A percentile compares a stretch with the other conserved stretches of the same genome.
Conservation (phyloP, 2,329 filamentous ascomycete genomes). For the Epichloe brachyelytri region DNA sequence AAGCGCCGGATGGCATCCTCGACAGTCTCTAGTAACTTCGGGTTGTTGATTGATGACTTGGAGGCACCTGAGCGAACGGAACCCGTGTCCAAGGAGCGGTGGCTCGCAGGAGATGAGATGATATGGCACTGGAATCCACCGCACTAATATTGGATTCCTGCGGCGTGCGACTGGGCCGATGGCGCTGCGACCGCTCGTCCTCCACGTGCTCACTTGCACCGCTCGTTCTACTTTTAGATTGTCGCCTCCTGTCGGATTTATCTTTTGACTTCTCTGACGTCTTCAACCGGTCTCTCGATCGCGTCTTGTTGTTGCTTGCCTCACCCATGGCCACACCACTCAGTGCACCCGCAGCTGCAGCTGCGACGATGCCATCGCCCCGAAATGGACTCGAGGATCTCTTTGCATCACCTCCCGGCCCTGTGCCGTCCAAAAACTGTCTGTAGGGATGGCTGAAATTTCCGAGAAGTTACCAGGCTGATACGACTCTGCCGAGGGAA, state of each 20-base stretch:
- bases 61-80: constrained; percentile 38
- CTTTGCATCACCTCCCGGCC: constrained; percentile 27
- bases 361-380: constrained; percentile 24
- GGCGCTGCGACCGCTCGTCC: constrained; percentile 35
- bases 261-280: constrained; percentile 29
- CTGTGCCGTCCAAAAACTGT: constrained; percentile 51
- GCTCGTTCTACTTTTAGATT: constrained; percentile 36
- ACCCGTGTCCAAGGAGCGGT: constrained; percentile 42
- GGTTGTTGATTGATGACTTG: constrained; percentile 78
- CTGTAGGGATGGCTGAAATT: constrained; percentile 61
- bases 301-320: constrained; percentile 30
- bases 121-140: constrained; percentile 41
- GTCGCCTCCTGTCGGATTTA: constrained; percentile 36
- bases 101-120: constrained; percentile 39
- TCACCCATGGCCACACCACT: constrained; percentile 30
- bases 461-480: constrained; percentile 61
- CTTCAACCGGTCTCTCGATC: constrained; percentile 30
- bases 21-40: constrained; percentile 78
- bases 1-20: constrained; percentile 85
- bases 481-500: constrained; percentile 46
- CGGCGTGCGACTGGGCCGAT: constrained; percentile 37
- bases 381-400: constrained; percentile 31
- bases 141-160: constrained; percentile 40
- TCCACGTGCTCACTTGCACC: constrained; percentile 32
- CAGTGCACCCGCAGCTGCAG: constrained; percentile 20